Evolutionary conservation across 164 flowering plant genomes (phyloP).

Genomic region (Vitis vinifera): DNA sequence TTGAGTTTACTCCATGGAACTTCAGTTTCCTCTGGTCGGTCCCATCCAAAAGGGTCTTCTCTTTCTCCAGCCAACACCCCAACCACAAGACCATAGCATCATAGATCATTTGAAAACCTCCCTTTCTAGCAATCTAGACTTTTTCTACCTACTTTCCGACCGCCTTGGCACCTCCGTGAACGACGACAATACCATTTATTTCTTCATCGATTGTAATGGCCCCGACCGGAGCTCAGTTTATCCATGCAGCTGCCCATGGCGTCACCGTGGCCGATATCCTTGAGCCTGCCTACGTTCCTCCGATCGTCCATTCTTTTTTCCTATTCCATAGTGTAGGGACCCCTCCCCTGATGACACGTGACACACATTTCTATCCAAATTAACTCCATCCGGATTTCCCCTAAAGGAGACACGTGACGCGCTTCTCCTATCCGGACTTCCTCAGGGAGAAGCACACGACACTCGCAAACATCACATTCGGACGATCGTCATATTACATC

Average conservation of each 20-base stretch:
- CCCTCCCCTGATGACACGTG: too few species aligned
- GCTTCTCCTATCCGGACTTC: too few species aligned
- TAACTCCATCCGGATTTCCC: too few species aligned
- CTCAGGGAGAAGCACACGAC: too few species aligned
- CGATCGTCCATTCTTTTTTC: slow-evolving; percentile 31
- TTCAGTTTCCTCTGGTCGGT: slow-evolving; percentile 18
- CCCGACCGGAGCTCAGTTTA: slow-evolving; percentile 37
- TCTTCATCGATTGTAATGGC: slow-evolving; percentile 35
- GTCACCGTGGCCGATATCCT: slow-evolving; percentile 38
- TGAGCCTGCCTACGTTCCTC: slow-evolving; percentile 25
- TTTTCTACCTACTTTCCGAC: slow-evolving; percentile 44
- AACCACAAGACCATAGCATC: not conserved
- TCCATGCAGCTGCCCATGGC: slow-evolving; percentile 36
- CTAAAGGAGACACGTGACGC: too few species aligned
- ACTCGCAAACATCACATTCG: too few species aligned
- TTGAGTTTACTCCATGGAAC: slow-evolving; percentile 37
- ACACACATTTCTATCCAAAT: too few species aligned
- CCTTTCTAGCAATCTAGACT: slow-evolving; percentile 28
- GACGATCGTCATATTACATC: too few species aligned
- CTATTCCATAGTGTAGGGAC: slow-evolving; percentile 7
- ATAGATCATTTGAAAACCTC: slow-evolving; percentile 30
- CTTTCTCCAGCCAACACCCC: slow-evolving; percentile 22
- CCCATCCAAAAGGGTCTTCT: slow-evolving; percentile 53
- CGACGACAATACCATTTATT: slow-evolving; percentile 16
- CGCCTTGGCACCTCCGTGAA: slow-evolving; percentile 20